Evolutionary conservation across 1,284 basidiomycete genomes (phyloP), one percentile per base, ranked within the genome.

Genomic region (Leccinum variabile): DNA sequence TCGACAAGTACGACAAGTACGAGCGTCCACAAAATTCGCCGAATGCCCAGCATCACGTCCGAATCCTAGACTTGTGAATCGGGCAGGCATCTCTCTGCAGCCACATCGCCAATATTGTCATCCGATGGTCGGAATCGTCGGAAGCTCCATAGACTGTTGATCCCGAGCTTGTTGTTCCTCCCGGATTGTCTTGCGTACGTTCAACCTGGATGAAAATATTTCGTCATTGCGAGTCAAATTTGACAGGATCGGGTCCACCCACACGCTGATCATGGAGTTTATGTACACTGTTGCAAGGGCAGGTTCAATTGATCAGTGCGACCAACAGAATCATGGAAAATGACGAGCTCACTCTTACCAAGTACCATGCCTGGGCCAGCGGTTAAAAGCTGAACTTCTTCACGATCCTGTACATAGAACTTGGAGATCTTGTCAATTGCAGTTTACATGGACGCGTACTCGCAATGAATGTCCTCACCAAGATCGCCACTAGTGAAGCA

Each of bases 111-210:
- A n/a, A 16, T n/a, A n/a, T n/a, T 52, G 28, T 66, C 46, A 68
- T 4, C 3, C 18, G n/a, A 64, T 58, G 7, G 61, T 65, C 0
- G 62, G 6, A 3, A 69, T 46, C 0, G 66, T 66, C 2, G 68
- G 58, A 22, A 71, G 39, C 37, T 68, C 58, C 56, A 66, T 68
- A 8, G 55, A 3, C 32, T 25, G 49, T 30, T 58, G 50, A 2
- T 54, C 55, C 10, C 39, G 22, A 3, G 58, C 65, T 59, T 60
- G 35, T 11, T 35, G 59, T 22, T 52, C 53, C 7, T 69, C 66
- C 13, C 66, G 61, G n/a, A 66, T 70, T 1, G 49, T 8, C 35
- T 62, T 59, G 37, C 66, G 66, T 0, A 66, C 59, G 35, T 71
- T 69, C 39, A 71, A 8, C 30, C 65, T 70, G 14, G 6, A 22